phyloP scores from a whole-genome alignment of 768 basidiomycete species.

The Pisolithus albus region DNA sequence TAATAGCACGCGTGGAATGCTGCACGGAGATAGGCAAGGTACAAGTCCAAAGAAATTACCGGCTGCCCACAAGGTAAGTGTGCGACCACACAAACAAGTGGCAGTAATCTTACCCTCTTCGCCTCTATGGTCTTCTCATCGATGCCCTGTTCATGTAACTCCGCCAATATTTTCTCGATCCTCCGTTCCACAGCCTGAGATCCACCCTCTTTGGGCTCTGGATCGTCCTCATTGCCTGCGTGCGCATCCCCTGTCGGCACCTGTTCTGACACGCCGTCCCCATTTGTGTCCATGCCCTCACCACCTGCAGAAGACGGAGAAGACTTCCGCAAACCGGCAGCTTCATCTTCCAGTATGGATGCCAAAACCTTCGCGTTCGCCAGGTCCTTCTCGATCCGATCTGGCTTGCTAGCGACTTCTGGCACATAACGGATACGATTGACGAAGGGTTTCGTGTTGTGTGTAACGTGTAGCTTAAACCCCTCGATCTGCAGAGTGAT shows the following conservation, averaged over 20 bases:
- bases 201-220: conserved; percentile 58
- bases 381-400: conserved; percentile 76
- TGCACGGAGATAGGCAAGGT: conserved; percentile 86
- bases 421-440: conserved; percentile 77
- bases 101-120: conserved; percentile 54
- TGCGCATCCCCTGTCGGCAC: conserved; percentile 24
- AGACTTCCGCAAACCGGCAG: conserved; percentile 41
- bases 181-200: conserved; percentile 76
- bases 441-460: conserved; percentile 69
- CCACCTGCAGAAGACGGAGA: conserved; percentile 12
- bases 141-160: conserved; percentile 60
- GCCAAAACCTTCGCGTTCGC: conserved; percentile 69
- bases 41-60: conserved; percentile 81
- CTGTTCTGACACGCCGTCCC: conserved; percentile 25
- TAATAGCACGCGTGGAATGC: conserved; percentile 97
- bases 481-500: conserved; percentile 67
- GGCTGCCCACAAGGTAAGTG: conserved; percentile 41
- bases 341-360: conserved; percentile 67
- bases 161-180: conserved; percentile 68
- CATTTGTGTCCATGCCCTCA: conserved; percentile 22
- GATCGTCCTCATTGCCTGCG: conserved; percentile 36
- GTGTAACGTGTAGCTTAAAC: conserved; percentile 88
- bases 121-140: conserved; percentile 61
- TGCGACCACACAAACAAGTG: conserved; percentile 7
- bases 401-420: conserved; percentile 71